Conservation (phyloP, 805 yeast genomes). For the Cyberlindnera japonica region DNA sequence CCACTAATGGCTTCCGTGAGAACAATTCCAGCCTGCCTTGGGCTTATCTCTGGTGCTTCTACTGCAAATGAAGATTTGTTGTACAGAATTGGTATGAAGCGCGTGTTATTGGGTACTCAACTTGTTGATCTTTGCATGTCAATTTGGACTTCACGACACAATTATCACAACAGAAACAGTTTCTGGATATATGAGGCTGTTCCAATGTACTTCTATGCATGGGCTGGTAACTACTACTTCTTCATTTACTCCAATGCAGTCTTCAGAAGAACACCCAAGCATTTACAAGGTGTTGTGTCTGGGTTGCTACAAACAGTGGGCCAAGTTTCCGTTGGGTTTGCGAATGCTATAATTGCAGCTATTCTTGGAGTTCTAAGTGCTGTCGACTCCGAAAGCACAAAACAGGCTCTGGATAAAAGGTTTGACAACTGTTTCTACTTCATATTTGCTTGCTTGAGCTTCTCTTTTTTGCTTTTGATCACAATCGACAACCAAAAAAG, state of each 20-base stretch:
- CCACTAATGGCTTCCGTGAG: conserved; percentile 36
- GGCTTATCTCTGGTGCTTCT: conserved; percentile 29
- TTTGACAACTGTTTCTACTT: conserved; percentile 1
- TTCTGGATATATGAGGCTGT: conserved; percentile 31
- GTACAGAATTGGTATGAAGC: conserved; percentile 25
- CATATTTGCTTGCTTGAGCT: neutral
- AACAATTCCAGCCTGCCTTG: conserved; percentile 33
- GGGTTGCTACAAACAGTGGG: conserved; percentile 33
- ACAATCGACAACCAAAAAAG: neutral
- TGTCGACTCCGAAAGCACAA: too few relatives aligned
- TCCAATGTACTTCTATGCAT: conserved; percentile 25
- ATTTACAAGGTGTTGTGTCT: conserved; percentile 37
- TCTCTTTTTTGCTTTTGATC: neutral
- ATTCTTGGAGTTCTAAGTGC: neutral
- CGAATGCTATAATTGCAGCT: neutral
- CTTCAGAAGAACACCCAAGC: conserved; percentile 32
- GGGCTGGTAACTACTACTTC: conserved; percentile 31
- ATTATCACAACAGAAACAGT: neutral
- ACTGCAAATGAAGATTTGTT: conserved; percentile 24
- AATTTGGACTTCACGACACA: conserved; percentile 20
- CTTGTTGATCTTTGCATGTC: conserved; percentile 16
- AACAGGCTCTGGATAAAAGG: neutral
- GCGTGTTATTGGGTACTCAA: conserved; percentile 16
- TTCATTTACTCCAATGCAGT: conserved; percentile 33
- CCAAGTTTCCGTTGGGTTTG: neutral